Conservation (phyloP, 805 yeast species). For the Candida parachauliodes region DNA sequence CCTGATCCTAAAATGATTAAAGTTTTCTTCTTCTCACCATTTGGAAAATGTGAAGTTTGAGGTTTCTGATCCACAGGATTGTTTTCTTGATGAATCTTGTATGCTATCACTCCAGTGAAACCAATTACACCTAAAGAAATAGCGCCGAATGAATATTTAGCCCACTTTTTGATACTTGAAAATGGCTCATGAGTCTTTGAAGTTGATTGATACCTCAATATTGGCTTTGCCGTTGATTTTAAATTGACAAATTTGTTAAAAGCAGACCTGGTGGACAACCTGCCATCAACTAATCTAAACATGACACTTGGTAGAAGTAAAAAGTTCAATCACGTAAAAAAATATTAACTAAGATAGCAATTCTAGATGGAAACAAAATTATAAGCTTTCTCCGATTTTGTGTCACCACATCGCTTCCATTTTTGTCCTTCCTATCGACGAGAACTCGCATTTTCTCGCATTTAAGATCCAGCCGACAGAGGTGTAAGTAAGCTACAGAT, state of each 20-base stretch:
- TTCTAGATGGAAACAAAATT: neutral
- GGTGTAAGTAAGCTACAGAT: too few species aligned
- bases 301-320: too few species aligned
- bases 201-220: too few species aligned
- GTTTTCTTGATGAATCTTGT: constrained; percentile 58
- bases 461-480: too few species aligned
- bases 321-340: too few species aligned
- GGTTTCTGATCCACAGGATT: constrained; percentile 59
- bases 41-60: constrained; percentile 50
- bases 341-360: neutral
- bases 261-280: too few species aligned
- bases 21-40: constrained; percentile 64
- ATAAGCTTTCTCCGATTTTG: neutral
- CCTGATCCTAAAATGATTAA: constrained; percentile 84
- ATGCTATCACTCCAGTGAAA: constrained; percentile 47
- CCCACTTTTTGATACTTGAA: neutral
- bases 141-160: neutral
- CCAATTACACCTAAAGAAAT: constrained; percentile 49
- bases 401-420: too few species aligned
- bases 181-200: neutral
- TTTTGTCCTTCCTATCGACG: too few species aligned
- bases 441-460: too few species aligned
- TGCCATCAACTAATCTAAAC: too few species aligned
- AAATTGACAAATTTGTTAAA: too few species aligned
- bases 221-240: too few species aligned